A percentile compares a stretch with the other conserved stretches of the same genome.
Evolutionary conservation across 192 early-diverging fungal genomes (phyloP).

Genomic region (Podila epicladia): DNA sequence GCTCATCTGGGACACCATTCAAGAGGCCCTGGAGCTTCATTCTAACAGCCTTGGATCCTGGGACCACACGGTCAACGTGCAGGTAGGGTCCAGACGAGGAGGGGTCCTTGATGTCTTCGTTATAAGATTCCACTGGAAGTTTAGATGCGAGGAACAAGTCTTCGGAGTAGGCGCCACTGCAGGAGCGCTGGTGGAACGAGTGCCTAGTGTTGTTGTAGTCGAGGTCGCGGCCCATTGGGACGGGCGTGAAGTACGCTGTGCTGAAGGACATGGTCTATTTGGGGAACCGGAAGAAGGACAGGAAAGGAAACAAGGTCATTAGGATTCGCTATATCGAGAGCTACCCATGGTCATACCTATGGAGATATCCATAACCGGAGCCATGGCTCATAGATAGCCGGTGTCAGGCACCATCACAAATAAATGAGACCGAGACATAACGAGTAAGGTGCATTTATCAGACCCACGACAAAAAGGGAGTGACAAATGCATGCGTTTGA

Average conservation of each 20-base stretch:
- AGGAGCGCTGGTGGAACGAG: conserved; percentile 19
- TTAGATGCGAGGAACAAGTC: conserved; percentile 36
- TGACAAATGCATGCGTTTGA: too few relatives aligned
- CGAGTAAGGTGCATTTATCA: too few relatives aligned
- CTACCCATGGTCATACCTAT: too few relatives aligned
- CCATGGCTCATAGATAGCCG: background rate
- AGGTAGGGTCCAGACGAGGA: conserved; percentile 28
- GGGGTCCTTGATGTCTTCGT: conserved; percentile 29
- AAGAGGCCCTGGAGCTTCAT: conserved; percentile 44
- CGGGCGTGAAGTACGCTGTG: conserved; percentile 36
- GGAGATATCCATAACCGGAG: too few relatives aligned
- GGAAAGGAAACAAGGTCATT: too few relatives aligned
- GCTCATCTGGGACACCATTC: conserved; percentile 13
- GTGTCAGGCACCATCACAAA: background rate
- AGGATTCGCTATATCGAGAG: too few relatives aligned
- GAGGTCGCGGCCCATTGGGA: conserved; percentile 33
- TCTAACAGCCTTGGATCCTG: conserved; percentile 33
- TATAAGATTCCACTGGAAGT: conserved; percentile 35
- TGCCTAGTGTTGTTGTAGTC: conserved; percentile 22
- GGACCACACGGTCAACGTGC: conserved; percentile 28
- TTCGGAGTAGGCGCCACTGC: conserved; percentile 24
- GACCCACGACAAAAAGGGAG: background rate
- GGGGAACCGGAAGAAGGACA: background rate
- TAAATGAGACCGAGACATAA: too few relatives aligned
- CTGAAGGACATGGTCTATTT: conserved; percentile 31